These are phyloP conservation scores for Candida oleophila DNA, from an alignment of 805 yeast genomes.

Conservation along the genomic window DNA sequence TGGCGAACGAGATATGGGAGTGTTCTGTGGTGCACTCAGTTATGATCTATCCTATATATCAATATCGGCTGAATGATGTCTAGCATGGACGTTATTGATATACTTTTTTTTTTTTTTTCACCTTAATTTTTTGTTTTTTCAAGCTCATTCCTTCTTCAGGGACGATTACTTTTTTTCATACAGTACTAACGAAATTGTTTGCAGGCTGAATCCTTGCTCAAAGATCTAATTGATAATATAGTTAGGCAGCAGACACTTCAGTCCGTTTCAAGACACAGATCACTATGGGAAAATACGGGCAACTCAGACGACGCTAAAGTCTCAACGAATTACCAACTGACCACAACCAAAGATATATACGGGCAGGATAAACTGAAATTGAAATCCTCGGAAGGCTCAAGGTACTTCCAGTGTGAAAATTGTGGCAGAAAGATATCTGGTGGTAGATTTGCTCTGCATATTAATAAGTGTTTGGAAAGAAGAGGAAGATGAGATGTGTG, in stretches of 20 bases:
- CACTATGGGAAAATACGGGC: constrained; percentile 17
- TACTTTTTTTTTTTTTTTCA: no score
- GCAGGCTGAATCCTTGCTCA: constrained; percentile 37
- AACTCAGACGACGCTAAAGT: constrained; percentile 14
- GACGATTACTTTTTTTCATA: not conserved
- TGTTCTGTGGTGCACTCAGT: no score
- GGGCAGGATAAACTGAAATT: constrained; percentile 49
- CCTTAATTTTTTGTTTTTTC: no score
- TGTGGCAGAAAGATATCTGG: constrained; percentile 90
- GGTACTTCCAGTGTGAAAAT: constrained; percentile 74
- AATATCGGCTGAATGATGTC: no score
- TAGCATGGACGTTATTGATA: no score
- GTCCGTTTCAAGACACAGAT: constrained; percentile 21
- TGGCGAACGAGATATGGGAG: no score
- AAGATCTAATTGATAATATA: constrained; percentile 32
- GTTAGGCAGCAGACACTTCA: constrained; percentile 30
- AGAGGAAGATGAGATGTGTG: constrained; percentile 31
- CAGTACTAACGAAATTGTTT: constrained; percentile 2
- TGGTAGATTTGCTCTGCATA: constrained; percentile 87
- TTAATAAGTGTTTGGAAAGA: constrained; percentile 85
- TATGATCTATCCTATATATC: no score
- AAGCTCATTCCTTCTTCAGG: not conserved
- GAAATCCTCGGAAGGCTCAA: constrained; percentile 43
- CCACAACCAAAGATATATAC: constrained; percentile 41
- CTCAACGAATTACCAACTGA: constrained; percentile 10